Percentiles rank a stretch among this genome's conserved stretches.
These are phyloP conservation scores for Acaromyces ingoldii DNA, from an alignment of 1,284 basidiomycete genomes.

Conservation along the genomic window DNA sequence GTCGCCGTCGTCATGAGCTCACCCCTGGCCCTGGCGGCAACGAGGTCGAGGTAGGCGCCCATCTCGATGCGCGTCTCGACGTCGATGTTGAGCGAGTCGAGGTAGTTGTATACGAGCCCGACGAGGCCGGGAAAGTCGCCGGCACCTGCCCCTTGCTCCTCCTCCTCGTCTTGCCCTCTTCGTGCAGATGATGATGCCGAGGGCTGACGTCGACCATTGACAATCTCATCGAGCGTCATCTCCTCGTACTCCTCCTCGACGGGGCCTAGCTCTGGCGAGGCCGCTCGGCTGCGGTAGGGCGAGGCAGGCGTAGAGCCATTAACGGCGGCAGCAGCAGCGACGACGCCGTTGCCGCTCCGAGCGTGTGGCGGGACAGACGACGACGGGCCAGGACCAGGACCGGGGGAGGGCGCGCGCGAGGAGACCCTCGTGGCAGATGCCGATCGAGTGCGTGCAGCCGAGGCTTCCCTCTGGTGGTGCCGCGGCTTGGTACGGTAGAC, in stretches of 20 bases:
- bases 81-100: conserved; percentile 80
- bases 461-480: conserved; percentile 28
- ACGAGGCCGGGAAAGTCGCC: conserved; percentile 76
- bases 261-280: conserved; percentile 12
- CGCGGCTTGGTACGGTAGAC: conserved; percentile 60
- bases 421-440: conserved; percentile 10
- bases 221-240: conserved; percentile 86
- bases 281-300: conserved; percentile 1
- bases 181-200: no score
- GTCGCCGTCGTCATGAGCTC: conserved; percentile 84
- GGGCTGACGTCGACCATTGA: conserved; percentile 71
- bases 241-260: conserved; percentile 80
- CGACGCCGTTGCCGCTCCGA: no score
- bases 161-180: no score
- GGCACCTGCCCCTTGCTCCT: conserved; percentile 53
- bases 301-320: conserved; percentile 1
- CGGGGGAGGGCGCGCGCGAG: conserved; percentile 52
- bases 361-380: no score
- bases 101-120: conserved; percentile 75
- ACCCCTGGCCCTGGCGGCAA: conserved; percentile 69
- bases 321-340: not conserved
- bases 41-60: conserved; percentile 52
- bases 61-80: conserved; percentile 64
- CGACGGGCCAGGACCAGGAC: conserved; percentile 5
- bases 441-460: not conserved